Evolutionary conservation across 352 stramenopile genomes (phyloP).

Genomic region (Phytophthora cryptogea): DNA sequence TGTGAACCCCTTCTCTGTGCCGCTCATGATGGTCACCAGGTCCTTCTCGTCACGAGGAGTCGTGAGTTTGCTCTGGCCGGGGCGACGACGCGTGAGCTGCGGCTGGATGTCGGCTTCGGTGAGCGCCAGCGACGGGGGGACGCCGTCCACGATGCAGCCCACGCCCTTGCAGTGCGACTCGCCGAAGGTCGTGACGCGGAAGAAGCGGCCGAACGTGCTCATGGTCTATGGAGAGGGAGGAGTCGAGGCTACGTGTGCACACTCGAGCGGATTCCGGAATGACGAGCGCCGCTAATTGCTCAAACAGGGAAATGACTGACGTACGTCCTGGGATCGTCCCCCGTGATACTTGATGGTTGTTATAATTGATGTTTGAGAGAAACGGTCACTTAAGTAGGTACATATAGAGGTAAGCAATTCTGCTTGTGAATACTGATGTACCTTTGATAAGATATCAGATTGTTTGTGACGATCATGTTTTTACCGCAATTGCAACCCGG

Average conservation of each 20-base stretch:
- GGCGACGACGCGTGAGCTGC: constrained; percentile 96
- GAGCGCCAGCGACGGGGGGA: constrained; percentile 95
- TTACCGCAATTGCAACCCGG: constrained; percentile 1
- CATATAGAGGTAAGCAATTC: too few relatives aligned
- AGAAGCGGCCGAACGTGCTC: constrained; percentile 96
- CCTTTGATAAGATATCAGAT: constrained; percentile 1
- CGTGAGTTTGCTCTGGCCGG: constrained; percentile 98
- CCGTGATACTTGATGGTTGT: background rate
- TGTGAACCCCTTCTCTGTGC: constrained; percentile 93
- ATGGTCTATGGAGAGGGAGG: constrained; percentile 36
- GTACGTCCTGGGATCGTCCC: constrained; percentile 3
- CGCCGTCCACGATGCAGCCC: constrained; percentile 97
- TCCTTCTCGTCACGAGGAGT: constrained; percentile 98
- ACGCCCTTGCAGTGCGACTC: constrained; percentile 99
- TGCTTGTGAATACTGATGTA: background rate
- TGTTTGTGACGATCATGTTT: background rate
- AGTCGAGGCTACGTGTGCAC: background rate
- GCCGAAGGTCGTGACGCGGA: constrained; percentile 98
- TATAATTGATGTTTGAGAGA: too few relatives aligned
- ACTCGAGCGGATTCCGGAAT: constrained; percentile 13
- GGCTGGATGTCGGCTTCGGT: constrained; percentile 96
- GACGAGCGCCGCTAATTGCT: constrained; percentile 20
- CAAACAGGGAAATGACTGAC: constrained; percentile 28
- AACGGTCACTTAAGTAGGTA: too few relatives aligned
- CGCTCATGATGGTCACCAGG: constrained; percentile 96